Percentiles rank a stretch among this genome's conserved stretches.
Conservation (phyloP, 441 rosid species). For the Syzygium malaccense region DNA sequence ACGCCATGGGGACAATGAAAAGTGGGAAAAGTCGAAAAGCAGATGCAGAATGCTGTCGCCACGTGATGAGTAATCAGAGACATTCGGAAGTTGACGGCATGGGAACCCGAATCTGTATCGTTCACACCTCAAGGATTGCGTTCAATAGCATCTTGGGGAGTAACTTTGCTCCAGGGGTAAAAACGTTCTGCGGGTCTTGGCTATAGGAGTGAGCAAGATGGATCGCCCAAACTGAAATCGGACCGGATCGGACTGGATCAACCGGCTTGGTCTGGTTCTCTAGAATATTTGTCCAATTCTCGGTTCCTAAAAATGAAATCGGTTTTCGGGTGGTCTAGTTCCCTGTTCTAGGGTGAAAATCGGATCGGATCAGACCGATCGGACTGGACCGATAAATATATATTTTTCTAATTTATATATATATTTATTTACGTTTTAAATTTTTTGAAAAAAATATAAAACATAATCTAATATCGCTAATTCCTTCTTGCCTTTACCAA, state of each 20-base stretch:
- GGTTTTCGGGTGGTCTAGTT: too few relatives aligned
- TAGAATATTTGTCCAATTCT: too few relatives aligned
- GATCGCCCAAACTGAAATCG: accelerated
- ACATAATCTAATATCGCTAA: too few relatives aligned
- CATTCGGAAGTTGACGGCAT: not conserved
- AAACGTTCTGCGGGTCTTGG: not conserved
- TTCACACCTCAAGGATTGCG: not conserved
- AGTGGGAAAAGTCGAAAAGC: not conserved
- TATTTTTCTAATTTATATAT: too few relatives aligned
- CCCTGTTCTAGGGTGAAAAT: accelerated
- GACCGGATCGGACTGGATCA: too few relatives aligned
- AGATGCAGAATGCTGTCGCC: not conserved
- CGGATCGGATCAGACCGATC: accelerated
- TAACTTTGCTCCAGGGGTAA: not conserved
- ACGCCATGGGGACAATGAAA: not conserved
- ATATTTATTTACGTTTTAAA: too few relatives aligned
- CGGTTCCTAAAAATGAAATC: too few relatives aligned
- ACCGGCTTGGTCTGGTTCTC: too few relatives aligned
- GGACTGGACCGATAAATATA: too few relatives aligned
- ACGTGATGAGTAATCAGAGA: not conserved
- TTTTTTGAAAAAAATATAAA: too few relatives aligned
- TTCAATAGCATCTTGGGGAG: not conserved
- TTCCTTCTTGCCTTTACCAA: too few relatives aligned
- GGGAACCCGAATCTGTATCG: not conserved
- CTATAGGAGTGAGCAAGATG: too few relatives aligned